Evolutionary conservation across 352 stramenopile genomes (phyloP).

Genomic region (Pythium chondricola): DNA sequence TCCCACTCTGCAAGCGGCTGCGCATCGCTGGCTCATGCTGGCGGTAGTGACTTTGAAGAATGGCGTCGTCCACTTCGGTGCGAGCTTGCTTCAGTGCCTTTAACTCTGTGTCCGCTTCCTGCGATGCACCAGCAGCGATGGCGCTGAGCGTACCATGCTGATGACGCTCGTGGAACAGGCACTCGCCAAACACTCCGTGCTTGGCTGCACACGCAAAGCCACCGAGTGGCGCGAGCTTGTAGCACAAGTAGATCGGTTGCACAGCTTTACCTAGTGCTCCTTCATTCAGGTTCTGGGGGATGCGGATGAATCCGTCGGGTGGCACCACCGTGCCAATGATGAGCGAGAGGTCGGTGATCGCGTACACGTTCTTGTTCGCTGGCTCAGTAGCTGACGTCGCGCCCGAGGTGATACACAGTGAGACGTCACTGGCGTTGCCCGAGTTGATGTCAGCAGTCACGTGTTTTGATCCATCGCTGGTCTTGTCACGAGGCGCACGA

Average conservation of each 20-base stretch:
- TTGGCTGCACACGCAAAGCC: constrained; percentile 49
- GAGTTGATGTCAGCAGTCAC: constrained; percentile 30
- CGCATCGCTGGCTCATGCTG: constrained; percentile 45
- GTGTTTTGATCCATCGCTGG: neutral
- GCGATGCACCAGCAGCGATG: constrained; percentile 1
- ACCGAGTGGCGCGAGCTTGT: constrained; percentile 41
- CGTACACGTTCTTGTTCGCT: constrained; percentile 31
- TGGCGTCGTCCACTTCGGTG: constrained; percentile 21
- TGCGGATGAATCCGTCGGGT: neutral
- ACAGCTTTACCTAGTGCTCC: neutral
- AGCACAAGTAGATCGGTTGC: constrained; percentile 46
- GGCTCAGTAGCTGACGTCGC: constrained; percentile 10
- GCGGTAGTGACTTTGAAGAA: constrained; percentile 35
- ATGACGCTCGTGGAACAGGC: constrained; percentile 54
- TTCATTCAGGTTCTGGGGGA: neutral
- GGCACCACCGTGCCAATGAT: constrained; percentile 29
- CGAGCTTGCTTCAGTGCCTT: constrained; percentile 15
- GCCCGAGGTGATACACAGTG: constrained; percentile 22
- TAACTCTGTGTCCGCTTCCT: neutral
- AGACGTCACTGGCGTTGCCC: constrained; percentile 16
- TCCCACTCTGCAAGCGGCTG: constrained; percentile 31
- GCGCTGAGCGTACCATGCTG: neutral
- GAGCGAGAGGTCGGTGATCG: constrained; percentile 58
- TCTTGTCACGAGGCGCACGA: neutral
- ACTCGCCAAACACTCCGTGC: constrained; percentile 63